phyloP scores from a whole-genome alignment of 352 stramenopile species.

The Globisporangium spinosum region DNA sequence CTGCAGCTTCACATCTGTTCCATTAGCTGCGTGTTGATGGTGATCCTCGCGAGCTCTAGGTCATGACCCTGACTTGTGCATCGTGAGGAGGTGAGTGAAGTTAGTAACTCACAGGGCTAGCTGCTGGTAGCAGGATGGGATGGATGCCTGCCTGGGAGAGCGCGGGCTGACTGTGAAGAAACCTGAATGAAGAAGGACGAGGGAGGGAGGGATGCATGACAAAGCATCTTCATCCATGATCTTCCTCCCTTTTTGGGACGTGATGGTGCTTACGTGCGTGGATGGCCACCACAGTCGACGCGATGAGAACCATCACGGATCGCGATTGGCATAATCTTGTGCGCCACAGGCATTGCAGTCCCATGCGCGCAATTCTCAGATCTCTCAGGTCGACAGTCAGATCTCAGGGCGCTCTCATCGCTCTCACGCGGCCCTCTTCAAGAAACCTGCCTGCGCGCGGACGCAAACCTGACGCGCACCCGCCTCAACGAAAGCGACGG shows the following conservation, averaged over 20 bases:
- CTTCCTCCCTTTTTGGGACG: neutral
- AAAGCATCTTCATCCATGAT: too few species aligned
- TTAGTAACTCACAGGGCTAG: neutral
- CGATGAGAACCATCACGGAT: neutral
- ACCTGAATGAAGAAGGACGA: too few species aligned
- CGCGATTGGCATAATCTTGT: too few species aligned
- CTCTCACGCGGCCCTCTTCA: neutral
- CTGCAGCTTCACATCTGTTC: neutral
- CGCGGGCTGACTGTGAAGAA: too few species aligned
- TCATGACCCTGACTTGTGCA: neutral
- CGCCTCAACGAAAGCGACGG: neutral
- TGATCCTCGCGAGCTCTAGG: neutral
- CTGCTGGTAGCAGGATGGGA: neutral
- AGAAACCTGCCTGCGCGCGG: neutral
- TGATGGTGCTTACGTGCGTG: neutral
- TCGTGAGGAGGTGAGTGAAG: neutral
- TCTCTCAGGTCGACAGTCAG: too few species aligned
- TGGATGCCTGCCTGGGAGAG: neutral
- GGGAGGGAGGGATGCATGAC: too few species aligned
- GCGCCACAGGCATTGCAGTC: too few species aligned
- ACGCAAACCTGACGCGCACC: neutral
- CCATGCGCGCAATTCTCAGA: too few species aligned
- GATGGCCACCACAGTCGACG: too few species aligned
- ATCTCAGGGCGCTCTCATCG: too few species aligned
- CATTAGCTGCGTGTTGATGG: neutral